phyloP scores from a whole-genome alignment of 2,329 filamentous ascomycete genomes.

The Colletotrichum gloeosporioides region DNA sequence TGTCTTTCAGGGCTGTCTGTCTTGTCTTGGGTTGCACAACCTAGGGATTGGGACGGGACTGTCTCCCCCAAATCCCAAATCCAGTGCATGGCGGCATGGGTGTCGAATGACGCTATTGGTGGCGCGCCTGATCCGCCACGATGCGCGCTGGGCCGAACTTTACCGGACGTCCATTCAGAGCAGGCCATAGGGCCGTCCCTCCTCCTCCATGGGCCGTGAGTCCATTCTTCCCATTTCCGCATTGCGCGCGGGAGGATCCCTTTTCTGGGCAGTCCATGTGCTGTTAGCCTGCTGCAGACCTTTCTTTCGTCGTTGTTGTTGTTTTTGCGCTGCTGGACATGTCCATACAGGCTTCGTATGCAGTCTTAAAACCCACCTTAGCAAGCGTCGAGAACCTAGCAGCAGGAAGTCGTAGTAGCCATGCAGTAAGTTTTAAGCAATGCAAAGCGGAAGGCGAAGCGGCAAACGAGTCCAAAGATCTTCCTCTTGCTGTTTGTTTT shows the following conservation, averaged over 20 bases:
- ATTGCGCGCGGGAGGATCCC: not conserved
- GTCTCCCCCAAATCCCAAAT: not conserved
- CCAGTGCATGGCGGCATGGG: not conserved
- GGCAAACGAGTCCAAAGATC: not conserved
- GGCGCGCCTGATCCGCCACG: not conserved
- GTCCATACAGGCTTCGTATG: not conserved
- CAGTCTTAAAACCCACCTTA: not conserved
- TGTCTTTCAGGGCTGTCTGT: not conserved
- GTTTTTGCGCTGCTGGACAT: not conserved
- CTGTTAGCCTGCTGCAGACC: not conserved
- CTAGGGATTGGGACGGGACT: not conserved
- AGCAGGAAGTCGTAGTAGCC: not conserved
- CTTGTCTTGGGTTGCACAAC: not conserved
- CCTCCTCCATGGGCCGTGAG: not conserved
- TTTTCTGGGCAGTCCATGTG: not conserved
- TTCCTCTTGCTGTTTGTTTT: not conserved
- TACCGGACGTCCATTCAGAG: conserved; percentile 11
- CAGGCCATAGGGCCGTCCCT: not conserved
- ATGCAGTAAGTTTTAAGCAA: not conserved
- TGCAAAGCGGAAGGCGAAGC: not conserved
- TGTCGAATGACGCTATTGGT: conserved; percentile 5
- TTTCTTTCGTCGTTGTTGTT: not conserved
- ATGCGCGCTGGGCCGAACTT: conserved; percentile 16
- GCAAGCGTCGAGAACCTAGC: not conserved
- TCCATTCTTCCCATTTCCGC: not conserved